Conservation (phyloP, 2,329 filamentous ascomycete genomes). For the Pseudogymnoascus sp. region DNA sequence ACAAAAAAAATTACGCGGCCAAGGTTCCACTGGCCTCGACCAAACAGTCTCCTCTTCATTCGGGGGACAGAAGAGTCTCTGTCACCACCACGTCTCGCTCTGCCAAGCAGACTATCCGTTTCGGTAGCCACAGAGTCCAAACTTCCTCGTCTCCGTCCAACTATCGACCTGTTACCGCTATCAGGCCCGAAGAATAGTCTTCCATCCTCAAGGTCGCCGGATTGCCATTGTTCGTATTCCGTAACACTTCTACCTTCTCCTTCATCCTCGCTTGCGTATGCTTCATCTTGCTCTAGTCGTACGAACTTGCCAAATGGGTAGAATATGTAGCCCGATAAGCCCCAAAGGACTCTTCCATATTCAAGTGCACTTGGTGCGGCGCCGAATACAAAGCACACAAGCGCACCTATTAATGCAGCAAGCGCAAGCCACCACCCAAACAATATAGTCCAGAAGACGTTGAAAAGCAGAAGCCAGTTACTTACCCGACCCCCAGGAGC, state of each 20-base stretch:
- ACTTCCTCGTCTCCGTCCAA: constrained; percentile 80
- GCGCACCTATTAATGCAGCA: constrained; percentile 63
- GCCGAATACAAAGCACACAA: constrained; percentile 70
- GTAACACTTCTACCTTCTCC: constrained; percentile 95
- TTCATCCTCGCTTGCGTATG: constrained; percentile 87
- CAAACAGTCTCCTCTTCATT: constrained; percentile 80
- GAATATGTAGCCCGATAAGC: constrained; percentile 75
- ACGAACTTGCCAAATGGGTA: constrained; percentile 98
- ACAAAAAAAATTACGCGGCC: constrained; percentile 92
- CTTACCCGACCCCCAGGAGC: constrained; percentile 81
- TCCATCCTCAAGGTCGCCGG: constrained; percentile 89
- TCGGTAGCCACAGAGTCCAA: constrained; percentile 78
- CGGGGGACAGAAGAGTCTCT: constrained; percentile 34
- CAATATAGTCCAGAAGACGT: constrained; percentile 77
- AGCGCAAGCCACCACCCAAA: constrained; percentile 96
- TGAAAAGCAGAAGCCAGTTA: constrained; percentile 77
- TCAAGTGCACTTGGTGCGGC: constrained; percentile 71
- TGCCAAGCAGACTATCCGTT: constrained; percentile 78
- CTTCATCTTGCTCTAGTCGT: constrained; percentile 84
- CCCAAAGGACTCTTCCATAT: constrained; percentile 79
- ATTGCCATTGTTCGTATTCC: constrained; percentile 99
- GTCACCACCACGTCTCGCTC: constrained; percentile 43
- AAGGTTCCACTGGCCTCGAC: constrained; percentile 89
- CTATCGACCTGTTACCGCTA: constrained; percentile 59
- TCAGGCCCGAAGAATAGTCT: constrained; percentile 87